Percentiles rank a stretch among this genome's conserved stretches.
Evolutionary conservation across 192 early-diverging fungal genomes (phyloP).

Genomic region (Glomus cerebriforme): DNA sequence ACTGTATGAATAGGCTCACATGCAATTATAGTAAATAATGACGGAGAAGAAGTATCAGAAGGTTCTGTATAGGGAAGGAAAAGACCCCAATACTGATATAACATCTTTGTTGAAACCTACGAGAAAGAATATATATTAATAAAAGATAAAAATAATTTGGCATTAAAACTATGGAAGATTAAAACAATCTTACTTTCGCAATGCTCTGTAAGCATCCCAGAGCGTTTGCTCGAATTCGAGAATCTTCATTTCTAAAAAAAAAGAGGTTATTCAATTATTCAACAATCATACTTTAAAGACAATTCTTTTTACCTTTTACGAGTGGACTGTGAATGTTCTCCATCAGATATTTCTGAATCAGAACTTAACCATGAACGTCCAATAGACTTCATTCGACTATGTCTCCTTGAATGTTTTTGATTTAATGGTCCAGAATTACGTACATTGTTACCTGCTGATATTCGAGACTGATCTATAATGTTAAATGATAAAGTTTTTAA

Average conservation of each 20-base stretch:
- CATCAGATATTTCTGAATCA: constrained; percentile 61
- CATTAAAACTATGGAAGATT: background rate
- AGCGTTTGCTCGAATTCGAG: constrained; percentile 50
- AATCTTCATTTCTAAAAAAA: constrained; percentile 27
- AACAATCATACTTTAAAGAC: background rate
- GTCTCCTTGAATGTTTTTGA: background rate
- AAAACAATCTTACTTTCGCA: constrained; percentile 38
- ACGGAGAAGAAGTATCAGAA: constrained; percentile 36
- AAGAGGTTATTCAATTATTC: background rate
- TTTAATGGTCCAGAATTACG: background rate
- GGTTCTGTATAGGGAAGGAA: constrained; percentile 49
- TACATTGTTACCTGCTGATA: background rate
- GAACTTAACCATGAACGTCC: constrained; percentile 39
- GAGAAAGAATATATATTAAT: background rate
- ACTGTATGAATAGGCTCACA: constrained; percentile 50
- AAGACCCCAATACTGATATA: constrained; percentile 58
- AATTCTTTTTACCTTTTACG: constrained; percentile 11
- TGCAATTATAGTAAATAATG: constrained; percentile 50
- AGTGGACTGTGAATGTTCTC: constrained; percentile 1
- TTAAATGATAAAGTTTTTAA: background rate
- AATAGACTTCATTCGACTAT: background rate
- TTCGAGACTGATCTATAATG: background rate
- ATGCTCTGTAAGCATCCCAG: constrained; percentile 52
- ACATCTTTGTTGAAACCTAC: constrained; percentile 45
- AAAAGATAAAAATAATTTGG: background rate